These are phyloP conservation scores for Globisporangium sylvaticum DNA, from an alignment of 352 stramenopile genomes.

Conservation along the genomic window DNA sequence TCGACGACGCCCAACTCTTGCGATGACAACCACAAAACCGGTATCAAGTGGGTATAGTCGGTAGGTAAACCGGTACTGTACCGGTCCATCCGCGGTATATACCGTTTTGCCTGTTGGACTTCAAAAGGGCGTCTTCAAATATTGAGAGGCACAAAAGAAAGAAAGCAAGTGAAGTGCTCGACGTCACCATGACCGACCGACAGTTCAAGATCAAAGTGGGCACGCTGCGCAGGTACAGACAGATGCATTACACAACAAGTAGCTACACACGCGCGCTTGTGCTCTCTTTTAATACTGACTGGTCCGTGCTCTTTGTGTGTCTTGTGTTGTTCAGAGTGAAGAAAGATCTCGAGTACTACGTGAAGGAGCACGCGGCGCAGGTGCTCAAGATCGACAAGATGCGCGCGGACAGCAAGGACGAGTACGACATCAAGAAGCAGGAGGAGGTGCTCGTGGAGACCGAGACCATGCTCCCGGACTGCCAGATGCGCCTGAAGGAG, in stretches of 20 bases:
- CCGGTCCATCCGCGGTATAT: too few species aligned
- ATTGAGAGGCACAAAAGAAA: too few species aligned
- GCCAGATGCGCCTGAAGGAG: conserved; percentile 60
- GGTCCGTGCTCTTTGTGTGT: neutral
- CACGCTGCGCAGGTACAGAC: conserved; percentile 46
- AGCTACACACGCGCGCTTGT: neutral
- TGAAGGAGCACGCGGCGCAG: conserved; percentile 62
- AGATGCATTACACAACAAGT: neutral
- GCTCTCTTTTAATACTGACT: neutral
- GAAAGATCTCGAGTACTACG: conserved; percentile 83
- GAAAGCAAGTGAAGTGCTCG: neutral
- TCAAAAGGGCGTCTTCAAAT: too few species aligned
- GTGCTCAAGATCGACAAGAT: conserved; percentile 59
- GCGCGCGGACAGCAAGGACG: conserved; percentile 50
- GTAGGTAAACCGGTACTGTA: too few species aligned
- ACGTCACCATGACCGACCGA: conserved; percentile 44
- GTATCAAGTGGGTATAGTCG: too few species aligned
- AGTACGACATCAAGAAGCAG: conserved; percentile 79
- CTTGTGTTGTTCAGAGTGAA: conserved; percentile 41
- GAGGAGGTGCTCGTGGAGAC: conserved; percentile 79
- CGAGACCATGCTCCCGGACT: conserved; percentile 79
- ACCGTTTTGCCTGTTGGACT: too few species aligned
- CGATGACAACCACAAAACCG: too few species aligned
- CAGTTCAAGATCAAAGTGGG: conserved; percentile 85
- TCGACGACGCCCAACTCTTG: too few species aligned